phyloP scores from a whole-genome alignment of 2,329 filamentous ascomycete species.

The Aureobasidium namibiae region DNA sequence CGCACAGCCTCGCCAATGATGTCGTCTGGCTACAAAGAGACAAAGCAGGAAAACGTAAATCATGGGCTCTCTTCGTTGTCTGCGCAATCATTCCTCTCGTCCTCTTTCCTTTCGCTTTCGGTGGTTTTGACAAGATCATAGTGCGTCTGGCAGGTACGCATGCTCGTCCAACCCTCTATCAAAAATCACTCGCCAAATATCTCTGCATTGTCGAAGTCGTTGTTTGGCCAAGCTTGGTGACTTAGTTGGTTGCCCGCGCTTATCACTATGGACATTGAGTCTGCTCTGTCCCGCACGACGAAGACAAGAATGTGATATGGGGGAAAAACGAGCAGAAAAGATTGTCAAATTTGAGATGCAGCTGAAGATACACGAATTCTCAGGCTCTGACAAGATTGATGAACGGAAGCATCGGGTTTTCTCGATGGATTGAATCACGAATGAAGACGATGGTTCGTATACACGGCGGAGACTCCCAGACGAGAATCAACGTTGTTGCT shows the following conservation, averaged over 20 bases:
- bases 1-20: neutral
- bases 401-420: neutral
- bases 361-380: neutral
- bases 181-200: neutral
- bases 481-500: neutral
- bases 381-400: neutral
- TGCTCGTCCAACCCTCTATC: neutral
- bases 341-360: neutral
- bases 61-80: neutral
- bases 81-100: neutral
- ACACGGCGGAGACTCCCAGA: neutral
- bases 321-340: neutral
- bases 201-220: neutral
- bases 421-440: neutral
- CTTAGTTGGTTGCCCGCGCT: conserved; percentile 4
- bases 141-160: neutral
- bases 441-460: neutral
- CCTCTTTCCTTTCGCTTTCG: neutral
- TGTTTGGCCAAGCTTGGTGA: neutral
- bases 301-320: neutral
- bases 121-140: neutral
- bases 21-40: neutral
- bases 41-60: neutral
- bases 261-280: neutral
- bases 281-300: neutral